Conservation (phyloP, 176 grass and related monocot species). For the Zea luxurians region DNA sequence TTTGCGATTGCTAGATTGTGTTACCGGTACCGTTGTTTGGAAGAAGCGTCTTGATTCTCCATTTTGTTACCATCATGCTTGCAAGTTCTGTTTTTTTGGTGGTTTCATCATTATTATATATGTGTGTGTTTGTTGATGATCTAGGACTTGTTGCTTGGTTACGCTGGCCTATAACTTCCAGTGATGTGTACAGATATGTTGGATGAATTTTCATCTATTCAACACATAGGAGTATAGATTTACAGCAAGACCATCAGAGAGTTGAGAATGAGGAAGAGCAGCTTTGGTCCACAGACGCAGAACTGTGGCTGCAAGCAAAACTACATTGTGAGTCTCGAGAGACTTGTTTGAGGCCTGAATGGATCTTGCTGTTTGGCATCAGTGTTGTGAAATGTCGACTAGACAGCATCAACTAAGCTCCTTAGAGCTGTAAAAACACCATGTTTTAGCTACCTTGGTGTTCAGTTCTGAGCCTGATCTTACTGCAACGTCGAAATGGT, state of each 20-base stretch:
- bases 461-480: neutral
- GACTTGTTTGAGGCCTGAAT: too few relatives aligned
- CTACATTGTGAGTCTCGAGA: neutral
- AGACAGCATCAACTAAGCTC: too few relatives aligned
- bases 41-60: neutral
- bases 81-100: too few relatives aligned
- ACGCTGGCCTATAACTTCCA: too few relatives aligned
- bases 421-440: neutral
- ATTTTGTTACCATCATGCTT: too few relatives aligned
- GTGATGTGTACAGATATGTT: neutral
- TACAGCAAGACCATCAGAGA: neutral
- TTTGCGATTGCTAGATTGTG: neutral
- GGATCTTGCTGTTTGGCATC: too few relatives aligned
- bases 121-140: too few relatives aligned
- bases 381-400: too few relatives aligned
- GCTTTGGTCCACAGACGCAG: neutral
- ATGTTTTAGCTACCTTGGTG: neutral
- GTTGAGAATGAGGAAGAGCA: neutral
- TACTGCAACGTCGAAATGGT: neutral
- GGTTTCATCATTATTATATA: too few relatives aligned
- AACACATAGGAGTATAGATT: neutral
- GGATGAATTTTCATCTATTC: neutral
- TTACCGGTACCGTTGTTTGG: neutral
- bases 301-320: neutral
- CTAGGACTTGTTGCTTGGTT: too few relatives aligned